A percentile compares a stretch with the other conserved stretches of the same genome.
These are phyloP conservation scores for Fusarium euwallaceae DNA, from an alignment of 2,329 filamentous ascomycete genomes.

Conservation along the genomic window DNA sequence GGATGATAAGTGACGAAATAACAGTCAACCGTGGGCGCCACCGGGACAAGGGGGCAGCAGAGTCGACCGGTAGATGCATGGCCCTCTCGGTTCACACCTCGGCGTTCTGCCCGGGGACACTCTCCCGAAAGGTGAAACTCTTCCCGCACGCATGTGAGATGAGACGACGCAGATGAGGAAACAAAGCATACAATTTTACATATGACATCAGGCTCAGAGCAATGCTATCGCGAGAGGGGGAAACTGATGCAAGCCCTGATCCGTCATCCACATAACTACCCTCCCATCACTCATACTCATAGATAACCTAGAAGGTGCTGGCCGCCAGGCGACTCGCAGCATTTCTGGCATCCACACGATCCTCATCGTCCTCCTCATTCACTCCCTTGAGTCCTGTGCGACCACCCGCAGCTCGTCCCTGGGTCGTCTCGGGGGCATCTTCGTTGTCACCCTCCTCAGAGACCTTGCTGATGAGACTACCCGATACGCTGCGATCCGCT, in stretches of 20 bases:
- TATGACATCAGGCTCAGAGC: conserved; percentile 42
- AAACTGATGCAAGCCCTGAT: conserved; percentile 35
- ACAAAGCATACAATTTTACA: conserved; percentile 38
- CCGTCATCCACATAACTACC: conserved; percentile 32
- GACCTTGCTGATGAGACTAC: conserved; percentile 75
- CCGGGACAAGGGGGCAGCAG: conserved; percentile 12
- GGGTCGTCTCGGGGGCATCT: conserved; percentile 55
- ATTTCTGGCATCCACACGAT: conserved; percentile 94
- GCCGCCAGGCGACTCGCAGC: conserved; percentile 93
- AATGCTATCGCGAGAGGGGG: conserved; percentile 42
- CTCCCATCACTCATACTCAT: conserved; percentile 24
- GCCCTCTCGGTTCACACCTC: conserved; percentile 25
- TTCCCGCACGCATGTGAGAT: conserved; percentile 16
- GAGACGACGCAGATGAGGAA: conserved; percentile 3
- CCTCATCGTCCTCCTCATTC: conserved; percentile 88
- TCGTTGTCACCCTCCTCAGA: conserved; percentile 71
- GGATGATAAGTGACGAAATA: conserved; percentile 28
- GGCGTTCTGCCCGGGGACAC: conserved; percentile 29
- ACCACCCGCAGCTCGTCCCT: conserved; percentile 54
- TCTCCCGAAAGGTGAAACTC: conserved; percentile 3
- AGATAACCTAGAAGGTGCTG: conserved; percentile 81
- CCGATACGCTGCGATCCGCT: conserved; percentile 81
- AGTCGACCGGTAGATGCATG: conserved; percentile 22
- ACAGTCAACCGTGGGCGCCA: conserved; percentile 11
- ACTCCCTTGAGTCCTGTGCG: conserved; percentile 68